phyloP scores from a whole-genome alignment of 75 land plant species.

The Cryptomeria japonica region DNA sequence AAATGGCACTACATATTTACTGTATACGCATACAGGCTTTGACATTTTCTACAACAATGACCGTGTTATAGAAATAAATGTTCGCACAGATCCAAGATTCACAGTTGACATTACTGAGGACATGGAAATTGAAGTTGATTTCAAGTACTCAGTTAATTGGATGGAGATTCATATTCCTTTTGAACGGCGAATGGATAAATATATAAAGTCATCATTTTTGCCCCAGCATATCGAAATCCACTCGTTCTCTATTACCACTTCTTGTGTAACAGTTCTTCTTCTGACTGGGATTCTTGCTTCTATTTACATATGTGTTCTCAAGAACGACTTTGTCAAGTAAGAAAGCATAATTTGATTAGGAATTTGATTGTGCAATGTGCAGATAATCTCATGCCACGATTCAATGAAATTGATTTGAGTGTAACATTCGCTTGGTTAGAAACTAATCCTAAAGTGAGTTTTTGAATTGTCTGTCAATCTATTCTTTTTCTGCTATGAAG shows the following conservation, averaged over 20 bases:
- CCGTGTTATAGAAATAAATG: constrained; percentile 45
- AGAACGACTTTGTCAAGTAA: constrained; percentile 58
- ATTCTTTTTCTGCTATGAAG: constrained; percentile 3
- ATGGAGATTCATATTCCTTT: constrained; percentile 34
- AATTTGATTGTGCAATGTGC: too few species aligned
- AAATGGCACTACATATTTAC: constrained; percentile 34
- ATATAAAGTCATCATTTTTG: constrained; percentile 28
- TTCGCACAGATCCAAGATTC: constrained; percentile 16
- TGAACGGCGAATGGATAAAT: constrained; percentile 57
- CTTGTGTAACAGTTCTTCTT: constrained; percentile 59
- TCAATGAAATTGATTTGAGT: too few species aligned
- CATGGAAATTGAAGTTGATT: constrained; percentile 26
- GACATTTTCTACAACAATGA: constrained; percentile 42
- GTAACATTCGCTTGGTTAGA: too few species aligned
- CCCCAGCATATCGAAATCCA: constrained; percentile 52
- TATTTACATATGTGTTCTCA: constrained; percentile 49
- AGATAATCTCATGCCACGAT: too few species aligned
- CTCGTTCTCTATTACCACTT: constrained; percentile 60
- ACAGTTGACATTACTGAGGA: constrained; percentile 23
- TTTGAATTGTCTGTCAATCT: too few species aligned
- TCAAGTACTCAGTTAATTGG: constrained; percentile 44
- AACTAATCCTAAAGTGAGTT: too few species aligned
- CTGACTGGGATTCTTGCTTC: constrained; percentile 52
- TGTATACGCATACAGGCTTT: constrained; percentile 35
- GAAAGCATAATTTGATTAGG: background rate